Conservation (phyloP, 2,329 filamentous ascomycete species). For the Aspergillus sp. region DNA sequence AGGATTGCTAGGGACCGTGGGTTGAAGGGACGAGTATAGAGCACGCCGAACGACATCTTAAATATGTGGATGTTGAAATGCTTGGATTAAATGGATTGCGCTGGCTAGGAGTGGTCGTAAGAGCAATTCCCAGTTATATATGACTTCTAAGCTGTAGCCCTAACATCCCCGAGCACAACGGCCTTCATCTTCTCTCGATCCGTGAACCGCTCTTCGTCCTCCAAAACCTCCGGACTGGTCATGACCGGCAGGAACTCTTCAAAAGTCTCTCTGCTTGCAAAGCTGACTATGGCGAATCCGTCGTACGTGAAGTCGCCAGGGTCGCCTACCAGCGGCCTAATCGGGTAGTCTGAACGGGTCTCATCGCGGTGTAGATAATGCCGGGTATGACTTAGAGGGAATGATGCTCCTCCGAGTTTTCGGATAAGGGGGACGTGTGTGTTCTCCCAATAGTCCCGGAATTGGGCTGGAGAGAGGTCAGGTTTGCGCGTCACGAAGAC, state of each 20-base stretch:
- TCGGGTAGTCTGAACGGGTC: background rate
- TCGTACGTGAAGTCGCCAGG: background rate
- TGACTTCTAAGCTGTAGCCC: background rate
- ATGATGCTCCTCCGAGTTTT: background rate
- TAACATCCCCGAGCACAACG: background rate
- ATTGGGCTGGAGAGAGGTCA: background rate
- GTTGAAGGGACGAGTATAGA: constrained; percentile 2
- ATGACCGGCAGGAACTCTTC: background rate
- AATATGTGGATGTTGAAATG: background rate
- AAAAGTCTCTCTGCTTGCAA: background rate
- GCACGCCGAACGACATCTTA: background rate
- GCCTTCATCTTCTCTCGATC: background rate
- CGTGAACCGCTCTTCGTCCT: constrained; percentile 1
- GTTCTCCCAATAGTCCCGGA: background rate
- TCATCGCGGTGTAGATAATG: background rate
- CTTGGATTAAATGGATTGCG: too few species aligned
- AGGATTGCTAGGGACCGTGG: constrained; percentile 11
- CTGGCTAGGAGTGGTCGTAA: background rate
- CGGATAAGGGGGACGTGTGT: background rate
- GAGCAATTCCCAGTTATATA: background rate
- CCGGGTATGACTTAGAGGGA: background rate
- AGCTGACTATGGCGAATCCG: background rate
- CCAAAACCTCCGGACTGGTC: background rate
- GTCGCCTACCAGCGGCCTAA: background rate
- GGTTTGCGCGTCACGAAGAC: background rate